Percentiles rank a stretch among this genome's conserved stretches.
Evolutionary conservation across 2,329 filamentous ascomycete genomes (phyloP).

Genomic region (Pseudocercospora eumusae): DNA sequence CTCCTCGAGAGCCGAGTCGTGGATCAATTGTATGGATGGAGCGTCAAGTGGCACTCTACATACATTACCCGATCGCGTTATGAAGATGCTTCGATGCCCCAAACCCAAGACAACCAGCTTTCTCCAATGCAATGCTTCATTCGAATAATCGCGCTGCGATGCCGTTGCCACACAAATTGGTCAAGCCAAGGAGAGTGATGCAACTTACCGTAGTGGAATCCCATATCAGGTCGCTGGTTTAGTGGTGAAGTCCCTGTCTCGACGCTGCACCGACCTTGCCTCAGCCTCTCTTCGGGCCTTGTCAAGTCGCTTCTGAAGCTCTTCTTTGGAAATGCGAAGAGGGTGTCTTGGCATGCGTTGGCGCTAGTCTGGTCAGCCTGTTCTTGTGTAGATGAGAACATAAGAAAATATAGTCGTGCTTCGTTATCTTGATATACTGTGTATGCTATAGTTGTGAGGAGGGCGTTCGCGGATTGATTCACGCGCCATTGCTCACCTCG

Average conservation of each 20-base stretch:
- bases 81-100: constrained; percentile 1
- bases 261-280: not conserved
- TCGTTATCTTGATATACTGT: constrained; percentile 14
- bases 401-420: constrained; percentile 1
- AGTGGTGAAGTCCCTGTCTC: constrained; percentile 1
- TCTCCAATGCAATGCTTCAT: not conserved
- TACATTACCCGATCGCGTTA: constrained; percentile 5
- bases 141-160: not conserved
- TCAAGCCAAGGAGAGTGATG: not conserved
- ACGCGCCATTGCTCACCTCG: constrained; percentile 20
- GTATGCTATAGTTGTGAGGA: not conserved
- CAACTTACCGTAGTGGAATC: not conserved
- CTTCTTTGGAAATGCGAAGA: constrained; percentile 21
- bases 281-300: constrained; percentile 17
- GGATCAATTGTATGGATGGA: not conserved
- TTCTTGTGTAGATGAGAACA: not conserved
- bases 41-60: not conserved
- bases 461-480: not conserved
- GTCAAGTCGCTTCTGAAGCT: constrained; percentile 15
- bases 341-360: constrained; percentile 7
- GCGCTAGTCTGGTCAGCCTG: constrained; percentile 11
- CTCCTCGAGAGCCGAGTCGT: too few relatives aligned
- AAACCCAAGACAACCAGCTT: not conserved
- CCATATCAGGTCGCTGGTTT: not conserved
- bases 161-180: not conserved